Conservation (phyloP, 345 rosid species). For the Eucalyptus coolabah region DNA sequence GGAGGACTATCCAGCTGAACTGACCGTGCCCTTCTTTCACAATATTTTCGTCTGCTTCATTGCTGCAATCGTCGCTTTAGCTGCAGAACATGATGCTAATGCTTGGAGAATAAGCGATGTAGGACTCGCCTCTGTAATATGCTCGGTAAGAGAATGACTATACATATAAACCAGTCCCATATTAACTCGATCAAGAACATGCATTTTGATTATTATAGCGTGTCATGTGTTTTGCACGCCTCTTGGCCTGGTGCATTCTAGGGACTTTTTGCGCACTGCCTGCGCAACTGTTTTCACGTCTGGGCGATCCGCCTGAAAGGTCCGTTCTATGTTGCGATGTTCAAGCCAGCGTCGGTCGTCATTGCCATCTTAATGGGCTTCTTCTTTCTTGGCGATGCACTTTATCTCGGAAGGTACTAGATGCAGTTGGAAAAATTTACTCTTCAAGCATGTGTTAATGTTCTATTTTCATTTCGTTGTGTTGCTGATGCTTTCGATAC, state of each 20-base stretch:
- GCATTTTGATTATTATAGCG: background rate
- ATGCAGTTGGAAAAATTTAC: background rate
- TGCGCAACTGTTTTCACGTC: conserved; percentile 34
- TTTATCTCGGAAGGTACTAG: conserved; percentile 56
- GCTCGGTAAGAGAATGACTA: conserved; percentile 47
- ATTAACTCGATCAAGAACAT: background rate
- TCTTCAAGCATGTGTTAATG: background rate
- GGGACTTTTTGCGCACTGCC: conserved; percentile 61
- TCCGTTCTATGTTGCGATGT: conserved; percentile 63
- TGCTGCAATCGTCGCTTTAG: conserved; percentile 39
- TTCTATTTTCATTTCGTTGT: background rate
- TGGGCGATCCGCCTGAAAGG: conserved; percentile 63
- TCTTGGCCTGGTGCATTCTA: background rate
- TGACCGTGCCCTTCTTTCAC: conserved; percentile 65
- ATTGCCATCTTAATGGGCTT: conserved; percentile 59
- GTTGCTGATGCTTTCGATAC: background rate
- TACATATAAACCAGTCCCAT: background rate
- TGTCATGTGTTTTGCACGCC: background rate
- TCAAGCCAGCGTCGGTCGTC: conserved; percentile 59
- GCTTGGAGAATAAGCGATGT: conserved; percentile 48
- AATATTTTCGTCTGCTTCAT: conserved; percentile 44
- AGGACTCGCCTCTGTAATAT: conserved; percentile 59
- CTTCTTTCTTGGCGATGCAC: conserved; percentile 57
- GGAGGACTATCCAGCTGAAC: conserved; percentile 79
- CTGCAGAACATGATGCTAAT: conserved; percentile 30